Conservation (phyloP, 352 stramenopile species). For the Pythium guiyangense region DNA sequence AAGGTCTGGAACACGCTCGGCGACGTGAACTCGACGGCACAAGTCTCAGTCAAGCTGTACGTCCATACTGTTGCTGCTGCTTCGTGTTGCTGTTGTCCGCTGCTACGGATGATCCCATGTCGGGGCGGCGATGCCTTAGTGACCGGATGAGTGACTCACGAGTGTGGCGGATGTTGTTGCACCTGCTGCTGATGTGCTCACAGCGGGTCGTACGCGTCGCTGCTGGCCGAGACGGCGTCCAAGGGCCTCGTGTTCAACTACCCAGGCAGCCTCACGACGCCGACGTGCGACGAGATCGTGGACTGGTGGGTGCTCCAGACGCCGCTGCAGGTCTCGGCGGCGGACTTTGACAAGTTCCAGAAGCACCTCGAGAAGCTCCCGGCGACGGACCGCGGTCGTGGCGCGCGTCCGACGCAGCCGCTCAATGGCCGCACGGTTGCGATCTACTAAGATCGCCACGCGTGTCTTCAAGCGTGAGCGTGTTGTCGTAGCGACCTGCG, state of each 20-base stretch:
- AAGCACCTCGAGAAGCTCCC: slow-evolving; percentile 16
- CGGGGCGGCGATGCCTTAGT: too few relatives aligned
- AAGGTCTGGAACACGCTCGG: slow-evolving; percentile 4
- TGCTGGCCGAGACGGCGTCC: background rate
- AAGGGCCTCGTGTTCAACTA: slow-evolving; percentile 18
- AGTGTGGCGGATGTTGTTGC: too few relatives aligned
- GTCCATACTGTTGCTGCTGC: background rate
- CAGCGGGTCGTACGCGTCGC: slow-evolving; percentile 7
- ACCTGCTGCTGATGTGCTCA: too few relatives aligned
- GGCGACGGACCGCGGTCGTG: slow-evolving; percentile 19
- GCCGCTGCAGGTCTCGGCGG: slow-evolving; percentile 8
- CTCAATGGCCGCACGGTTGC: slow-evolving; percentile 20
- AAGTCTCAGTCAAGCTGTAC: slow-evolving; percentile 1
- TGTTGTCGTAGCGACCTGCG: too few relatives aligned
- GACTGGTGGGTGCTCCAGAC: slow-evolving; percentile 25
- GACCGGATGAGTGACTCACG: too few relatives aligned
- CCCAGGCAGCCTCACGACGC: slow-evolving; percentile 23
- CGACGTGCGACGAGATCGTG: slow-evolving; percentile 23
- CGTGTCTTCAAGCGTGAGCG: too few relatives aligned
- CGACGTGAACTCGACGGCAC: slow-evolving; percentile 1
- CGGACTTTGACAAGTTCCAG: slow-evolving; percentile 15
- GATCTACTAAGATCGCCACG: slow-evolving; percentile 1
- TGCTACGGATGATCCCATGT: too few relatives aligned
- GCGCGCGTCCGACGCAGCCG: slow-evolving; percentile 20
- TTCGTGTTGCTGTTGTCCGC: background rate